These are phyloP conservation scores for Camellia lanceoleosa DNA, from an alignment of 148 eudicot species.

Conservation along the genomic window DNA sequence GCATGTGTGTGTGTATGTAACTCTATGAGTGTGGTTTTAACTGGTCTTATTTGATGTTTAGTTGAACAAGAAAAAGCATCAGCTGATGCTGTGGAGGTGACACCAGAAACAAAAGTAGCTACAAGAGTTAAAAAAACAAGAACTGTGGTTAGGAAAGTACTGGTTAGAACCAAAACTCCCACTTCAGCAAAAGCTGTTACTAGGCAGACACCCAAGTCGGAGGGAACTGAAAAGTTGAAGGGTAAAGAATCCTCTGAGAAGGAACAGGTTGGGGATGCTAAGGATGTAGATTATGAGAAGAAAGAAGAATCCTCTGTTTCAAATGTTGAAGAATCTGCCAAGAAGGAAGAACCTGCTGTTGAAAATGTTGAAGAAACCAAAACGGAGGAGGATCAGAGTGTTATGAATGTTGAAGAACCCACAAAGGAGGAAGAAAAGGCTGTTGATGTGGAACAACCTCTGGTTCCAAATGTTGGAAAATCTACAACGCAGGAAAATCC, in stretches of 20 bases:
- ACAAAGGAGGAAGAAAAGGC: constrained; percentile 26
- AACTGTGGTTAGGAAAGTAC: constrained; percentile 46
- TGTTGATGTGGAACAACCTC: constrained; percentile 14
- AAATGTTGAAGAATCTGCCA: constrained; percentile 16
- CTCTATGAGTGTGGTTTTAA: background rate
- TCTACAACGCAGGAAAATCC: constrained; percentile 20
- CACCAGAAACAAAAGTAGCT: constrained; percentile 33
- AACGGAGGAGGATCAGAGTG: constrained; percentile 22
- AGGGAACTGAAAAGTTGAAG: constrained; percentile 26
- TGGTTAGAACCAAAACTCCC: constrained; percentile 41
- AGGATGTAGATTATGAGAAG: constrained; percentile 25
- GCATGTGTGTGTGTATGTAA: background rate
- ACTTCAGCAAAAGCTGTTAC: constrained; percentile 44
- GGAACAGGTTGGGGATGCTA: constrained; percentile 23
- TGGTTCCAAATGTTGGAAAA: constrained; percentile 18
- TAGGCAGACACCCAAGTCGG: constrained; percentile 23
- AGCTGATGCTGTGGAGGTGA: constrained; percentile 30
- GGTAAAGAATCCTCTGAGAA: constrained; percentile 20
- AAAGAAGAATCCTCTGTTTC: constrained; percentile 9
- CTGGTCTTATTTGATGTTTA: constrained; percentile 15
- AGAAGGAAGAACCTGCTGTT: constrained; percentile 10
- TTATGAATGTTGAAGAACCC: constrained; percentile 21
- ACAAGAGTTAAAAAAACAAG: constrained; percentile 37
- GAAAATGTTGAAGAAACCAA: constrained; percentile 20
- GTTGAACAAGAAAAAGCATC: constrained; percentile 39